Conservation (phyloP, 305 asterid species). For the Lippia alba region DNA sequence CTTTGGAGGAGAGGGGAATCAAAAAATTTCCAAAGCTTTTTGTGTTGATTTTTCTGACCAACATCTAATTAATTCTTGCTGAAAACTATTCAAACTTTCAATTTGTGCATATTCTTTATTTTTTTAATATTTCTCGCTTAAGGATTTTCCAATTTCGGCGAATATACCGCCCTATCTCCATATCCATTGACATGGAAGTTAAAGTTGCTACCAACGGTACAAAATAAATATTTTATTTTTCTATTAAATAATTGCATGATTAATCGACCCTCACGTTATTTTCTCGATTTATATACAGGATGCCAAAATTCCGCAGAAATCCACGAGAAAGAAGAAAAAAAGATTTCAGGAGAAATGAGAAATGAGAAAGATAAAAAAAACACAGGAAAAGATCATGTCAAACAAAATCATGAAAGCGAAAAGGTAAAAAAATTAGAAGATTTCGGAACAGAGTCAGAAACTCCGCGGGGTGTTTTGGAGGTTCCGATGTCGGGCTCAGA, state of each 20-base stretch:
- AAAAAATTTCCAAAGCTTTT: conserved; percentile 18
- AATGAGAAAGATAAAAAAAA: neutral
- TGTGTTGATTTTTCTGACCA: conserved; percentile 20
- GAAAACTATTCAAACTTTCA: neutral
- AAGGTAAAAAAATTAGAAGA: neutral
- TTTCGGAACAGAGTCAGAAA: conserved; percentile 40
- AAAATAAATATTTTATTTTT: no score
- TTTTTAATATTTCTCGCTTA: no score
- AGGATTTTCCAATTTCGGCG: no score
- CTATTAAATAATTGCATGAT: no score
- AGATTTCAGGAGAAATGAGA: neutral
- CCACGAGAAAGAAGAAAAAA: conserved; percentile 16
- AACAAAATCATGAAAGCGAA: conserved; percentile 18
- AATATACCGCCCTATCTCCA: no score
- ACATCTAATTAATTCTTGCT: neutral
- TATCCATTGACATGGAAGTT: no score
- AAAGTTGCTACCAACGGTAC: no score
- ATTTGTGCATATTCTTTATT: neutral
- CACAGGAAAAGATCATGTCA: conserved; percentile 1
- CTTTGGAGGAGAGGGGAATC: conserved; percentile 43
- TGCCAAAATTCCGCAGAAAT: conserved; percentile 8
- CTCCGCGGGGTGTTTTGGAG: conserved; percentile 79
- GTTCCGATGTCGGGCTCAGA: conserved; percentile 55
- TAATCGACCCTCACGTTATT: no score
- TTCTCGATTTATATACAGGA: neutral